These are phyloP conservation scores for Inonotus obliquus DNA, from an alignment of 1,284 basidiomycete species.

Conservation along the genomic window DNA sequence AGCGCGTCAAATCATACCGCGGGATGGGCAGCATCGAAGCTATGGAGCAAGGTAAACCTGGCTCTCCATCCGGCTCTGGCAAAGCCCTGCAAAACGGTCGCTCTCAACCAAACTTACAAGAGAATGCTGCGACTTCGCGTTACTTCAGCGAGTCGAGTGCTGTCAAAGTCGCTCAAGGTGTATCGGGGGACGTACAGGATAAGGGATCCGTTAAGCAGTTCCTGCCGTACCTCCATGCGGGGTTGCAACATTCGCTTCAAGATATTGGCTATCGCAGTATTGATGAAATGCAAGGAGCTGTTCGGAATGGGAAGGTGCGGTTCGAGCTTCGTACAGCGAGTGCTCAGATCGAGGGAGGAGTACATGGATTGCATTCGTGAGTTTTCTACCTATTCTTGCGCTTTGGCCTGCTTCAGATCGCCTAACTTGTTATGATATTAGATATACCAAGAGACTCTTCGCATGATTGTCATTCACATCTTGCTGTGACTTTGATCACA, in stretches of 20 bases:
- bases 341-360: slow-evolving; percentile 94
- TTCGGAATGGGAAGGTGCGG: slow-evolving; percentile 64
- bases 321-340: slow-evolving; percentile 95
- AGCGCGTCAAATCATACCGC: slow-evolving; percentile 97
- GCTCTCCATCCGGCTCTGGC: slow-evolving; percentile 2
- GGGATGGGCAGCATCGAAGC: slow-evolving; percentile 98
- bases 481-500: not conserved
- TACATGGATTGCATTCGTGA: slow-evolving; percentile 88
- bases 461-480: slow-evolving; percentile 2
- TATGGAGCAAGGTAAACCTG: slow-evolving; percentile 82
- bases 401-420: too few relatives aligned
- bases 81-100: not conserved
- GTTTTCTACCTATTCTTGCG: slow-evolving; percentile 25
- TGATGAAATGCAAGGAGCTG: slow-evolving; percentile 56
- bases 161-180: slow-evolving; percentile 97
- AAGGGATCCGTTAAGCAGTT: slow-evolving; percentile 93
- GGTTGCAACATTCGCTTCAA: slow-evolving; percentile 94
- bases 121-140: slow-evolving; percentile 94
- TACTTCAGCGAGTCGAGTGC: slow-evolving; percentile 96
- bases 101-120: slow-evolving; percentile 34
- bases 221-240: slow-evolving; percentile 88
- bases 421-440: not conserved
- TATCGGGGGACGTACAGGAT: slow-evolving; percentile 95
- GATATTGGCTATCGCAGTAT: slow-evolving; percentile 84
- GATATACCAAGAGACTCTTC: slow-evolving; percentile 17